Base-by-base conservation (phyloP, 2,329 filamentous ascomycete genomes). In the Beauveria medogensis region DNA sequence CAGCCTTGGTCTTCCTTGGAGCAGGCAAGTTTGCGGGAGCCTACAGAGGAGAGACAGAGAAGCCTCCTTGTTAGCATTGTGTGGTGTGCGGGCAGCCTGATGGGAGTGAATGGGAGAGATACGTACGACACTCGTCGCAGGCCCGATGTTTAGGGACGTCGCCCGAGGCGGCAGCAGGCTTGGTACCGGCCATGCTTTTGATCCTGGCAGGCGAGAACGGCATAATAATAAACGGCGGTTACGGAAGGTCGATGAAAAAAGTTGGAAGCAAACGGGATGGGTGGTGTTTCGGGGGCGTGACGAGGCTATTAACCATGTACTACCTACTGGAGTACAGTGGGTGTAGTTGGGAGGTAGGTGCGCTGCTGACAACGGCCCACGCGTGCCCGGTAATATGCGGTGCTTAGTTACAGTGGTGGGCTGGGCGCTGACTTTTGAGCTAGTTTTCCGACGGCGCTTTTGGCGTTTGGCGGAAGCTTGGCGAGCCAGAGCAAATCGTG, bases 121-220 rank as follows among this genome's bases (percentile, higher is more conserved):
- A 78, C 83, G 72, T 78, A 88, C 85, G 80, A 72, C 85, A 88
- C 71, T 87, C 84, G 71, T 88, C 85, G 71, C 85, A 88, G 63
- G 85, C 84, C 53, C 83, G 79, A 64, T 82, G 83, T 68, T 84
- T 87, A 63, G 75, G 69, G 63, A 71, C 65, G 55, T 64, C 66
- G 48, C 30, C 30, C 18, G 50, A 22, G 30, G 50, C 20, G 44
- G 59, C n/a, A 28, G 59, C 34, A 12, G 52, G 16, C 43, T 50
- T 55, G 5, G 16, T 44, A 26, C 16, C 24, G 3, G 34, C 5
- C 51, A 60, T 55, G 14, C 2, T 34, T 34, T 37, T 24, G n/a
- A 24, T 12, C 12, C 8, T 37, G 16, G 43, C 22, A 20, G 26
- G 28, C n/a, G 55, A 37, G 18, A 48, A 22, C 3, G 55, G 26